These are phyloP conservation scores for Ascochyta koolunga DNA, from an alignment of 2,329 filamentous ascomycete species.

Conservation along the genomic window DNA sequence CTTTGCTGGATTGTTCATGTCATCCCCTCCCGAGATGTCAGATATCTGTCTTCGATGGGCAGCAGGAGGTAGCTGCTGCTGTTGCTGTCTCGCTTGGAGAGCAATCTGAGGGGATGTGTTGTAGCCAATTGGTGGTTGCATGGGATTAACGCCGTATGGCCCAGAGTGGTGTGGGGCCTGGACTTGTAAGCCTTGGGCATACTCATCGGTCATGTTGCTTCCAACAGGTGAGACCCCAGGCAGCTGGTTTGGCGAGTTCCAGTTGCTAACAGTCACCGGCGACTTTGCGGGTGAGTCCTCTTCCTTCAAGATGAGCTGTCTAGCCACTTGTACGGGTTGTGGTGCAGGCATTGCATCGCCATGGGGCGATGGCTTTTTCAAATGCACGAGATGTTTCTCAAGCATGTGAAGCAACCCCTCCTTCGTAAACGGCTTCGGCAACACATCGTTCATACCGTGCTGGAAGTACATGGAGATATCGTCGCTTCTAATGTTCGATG, in stretches of 20 bases:
- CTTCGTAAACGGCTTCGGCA: conserved; percentile 95
- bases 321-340: conserved; percentile 57
- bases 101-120: conserved; percentile 48
- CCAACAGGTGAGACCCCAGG: conserved; percentile 63
- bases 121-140: conserved; percentile 48
- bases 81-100: conserved; percentile 42
- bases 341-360: conserved; percentile 58
- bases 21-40: conserved; percentile 62
- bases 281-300: conserved; percentile 68
- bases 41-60: conserved; percentile 64
- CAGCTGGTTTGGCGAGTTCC: conserved; percentile 67
- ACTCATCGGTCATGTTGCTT: conserved; percentile 54
- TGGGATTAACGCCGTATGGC: conserved; percentile 45
- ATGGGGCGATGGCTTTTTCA: conserved; percentile 67
- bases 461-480: conserved; percentile 98
- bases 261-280: conserved; percentile 64
- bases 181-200: conserved; percentile 53
- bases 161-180: conserved; percentile 42
- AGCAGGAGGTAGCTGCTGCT: conserved; percentile 18
- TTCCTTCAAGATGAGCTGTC: conserved; percentile 63
- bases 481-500: conserved; percentile 94
- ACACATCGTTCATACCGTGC: conserved; percentile 92
- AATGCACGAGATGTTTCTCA: conserved; percentile 84
- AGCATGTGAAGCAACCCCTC: conserved; percentile 80
- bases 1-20: conserved; percentile 60